Percentiles rank a stretch among this genome's conserved stretches.
Evolutionary conservation across 768 basidiomycete genomes (phyloP).

Genomic region (Dictyophora rubrovolvata): DNA sequence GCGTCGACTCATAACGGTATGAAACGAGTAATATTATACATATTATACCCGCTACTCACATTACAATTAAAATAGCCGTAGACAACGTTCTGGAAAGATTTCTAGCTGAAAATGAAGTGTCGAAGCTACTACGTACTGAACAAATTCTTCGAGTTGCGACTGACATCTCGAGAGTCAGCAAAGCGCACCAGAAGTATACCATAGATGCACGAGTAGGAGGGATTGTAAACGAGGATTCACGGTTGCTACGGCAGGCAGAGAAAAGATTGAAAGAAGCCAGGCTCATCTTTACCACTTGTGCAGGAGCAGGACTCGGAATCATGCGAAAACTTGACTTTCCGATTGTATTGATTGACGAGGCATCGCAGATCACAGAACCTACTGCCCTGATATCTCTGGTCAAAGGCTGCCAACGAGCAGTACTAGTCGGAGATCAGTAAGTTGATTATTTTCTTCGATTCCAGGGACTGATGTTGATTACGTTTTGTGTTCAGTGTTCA

Average conservation of each 20-base stretch:
- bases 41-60: too few species aligned
- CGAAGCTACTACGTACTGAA: constrained; percentile 38
- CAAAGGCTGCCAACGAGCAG: constrained; percentile 46
- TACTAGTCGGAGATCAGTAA: constrained; percentile 65
- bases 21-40: too few species aligned
- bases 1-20: too few species aligned
- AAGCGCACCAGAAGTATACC: constrained; percentile 45
- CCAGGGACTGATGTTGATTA: not conserved
- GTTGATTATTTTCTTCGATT: constrained; percentile 15
- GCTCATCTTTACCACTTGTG: constrained; percentile 58
- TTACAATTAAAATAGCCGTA: constrained; percentile 33
- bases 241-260: constrained; percentile 47
- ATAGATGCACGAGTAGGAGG: constrained; percentile 57
- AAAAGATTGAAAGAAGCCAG: constrained; percentile 44
- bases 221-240: constrained; percentile 49
- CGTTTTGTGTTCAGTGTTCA: constrained; percentile 38
- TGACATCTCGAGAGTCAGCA: constrained; percentile 52
- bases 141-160: constrained; percentile 61
- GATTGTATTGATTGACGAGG: constrained; percentile 58
- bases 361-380: constrained; percentile 61
- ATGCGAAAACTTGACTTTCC: constrained; percentile 37
- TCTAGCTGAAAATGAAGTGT: constrained; percentile 33
- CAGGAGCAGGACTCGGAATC: constrained; percentile 29
- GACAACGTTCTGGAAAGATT: constrained; percentile 64
- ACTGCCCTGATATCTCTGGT: constrained; percentile 56